Evolutionary conservation across 208 protist genomes (phyloP).

Genomic region (Histomonas meleagridis): DNA sequence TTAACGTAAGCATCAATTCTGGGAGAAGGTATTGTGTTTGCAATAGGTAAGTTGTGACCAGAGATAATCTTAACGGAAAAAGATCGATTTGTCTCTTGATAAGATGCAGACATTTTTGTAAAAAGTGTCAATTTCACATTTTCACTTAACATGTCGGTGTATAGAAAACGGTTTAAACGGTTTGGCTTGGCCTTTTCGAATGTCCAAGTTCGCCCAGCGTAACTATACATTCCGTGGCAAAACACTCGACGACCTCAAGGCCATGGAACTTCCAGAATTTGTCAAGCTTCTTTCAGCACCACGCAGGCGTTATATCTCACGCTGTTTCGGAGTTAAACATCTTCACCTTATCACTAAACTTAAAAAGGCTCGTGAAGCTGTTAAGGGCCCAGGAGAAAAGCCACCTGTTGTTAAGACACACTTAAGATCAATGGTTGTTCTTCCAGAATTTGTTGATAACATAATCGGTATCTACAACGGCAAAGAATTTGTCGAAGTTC

Average conservation of each 20-base stretch:
- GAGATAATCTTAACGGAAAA: no score
- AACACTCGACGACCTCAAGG: not conserved
- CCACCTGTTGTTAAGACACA: constrained; percentile 29
- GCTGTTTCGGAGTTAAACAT: not conserved
- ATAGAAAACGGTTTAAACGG: no score
- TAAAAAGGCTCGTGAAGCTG: not conserved
- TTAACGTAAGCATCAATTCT: constrained; percentile 26
- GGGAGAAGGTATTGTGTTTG: not conserved
- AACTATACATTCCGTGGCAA: constrained; percentile 33
- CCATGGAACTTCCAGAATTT: not conserved
- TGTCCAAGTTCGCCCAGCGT: not conserved
- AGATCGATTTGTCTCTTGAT: no score
- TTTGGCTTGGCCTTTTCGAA: no score
- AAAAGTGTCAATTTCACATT: no score
- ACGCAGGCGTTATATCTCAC: not conserved
- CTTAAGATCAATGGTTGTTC: constrained; percentile 77
- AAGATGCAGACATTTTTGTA: no score
- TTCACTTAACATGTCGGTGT: no score
- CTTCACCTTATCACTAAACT: not conserved
- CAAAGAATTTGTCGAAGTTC: constrained; percentile 89
- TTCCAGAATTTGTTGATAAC: constrained; percentile 97
- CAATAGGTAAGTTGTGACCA: not conserved
- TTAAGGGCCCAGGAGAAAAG: not conserved
- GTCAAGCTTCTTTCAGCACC: not conserved
- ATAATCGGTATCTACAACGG: constrained; percentile 98